A percentile compares a stretch with the other conserved stretches of the same genome.
phyloP scores from a whole-genome alignment of 2,329 filamentous ascomycete genomes.

The Talaromyces sp. region DNA sequence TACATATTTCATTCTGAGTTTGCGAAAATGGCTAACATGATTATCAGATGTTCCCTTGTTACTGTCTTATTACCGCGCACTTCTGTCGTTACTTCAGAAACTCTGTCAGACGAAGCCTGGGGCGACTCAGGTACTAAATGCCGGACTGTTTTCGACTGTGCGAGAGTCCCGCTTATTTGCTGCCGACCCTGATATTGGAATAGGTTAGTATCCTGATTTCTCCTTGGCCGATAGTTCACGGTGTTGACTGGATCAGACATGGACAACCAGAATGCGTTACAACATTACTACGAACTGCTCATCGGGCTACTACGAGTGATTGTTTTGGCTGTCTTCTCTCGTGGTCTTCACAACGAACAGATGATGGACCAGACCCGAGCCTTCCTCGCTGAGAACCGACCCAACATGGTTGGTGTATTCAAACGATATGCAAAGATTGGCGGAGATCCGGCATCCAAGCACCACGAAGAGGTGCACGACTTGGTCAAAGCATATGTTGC shows the following conservation, averaged over 20 bases:
- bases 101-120: constrained; percentile 80
- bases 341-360: constrained; percentile 73
- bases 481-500: constrained; percentile 81
- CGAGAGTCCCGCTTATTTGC: constrained; percentile 79
- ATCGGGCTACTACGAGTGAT: constrained; percentile 76
- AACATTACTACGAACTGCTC: constrained; percentile 78
- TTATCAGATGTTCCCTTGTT: constrained; percentile 48
- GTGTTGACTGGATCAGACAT: constrained; percentile 44
- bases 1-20: neutral
- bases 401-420: constrained; percentile 80
- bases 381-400: constrained; percentile 78
- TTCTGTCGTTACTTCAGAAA: constrained; percentile 75
- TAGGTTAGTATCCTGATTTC: constrained; percentile 43
- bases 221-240: constrained; percentile 11
- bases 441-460: constrained; percentile 36
- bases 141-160: constrained; percentile 77
- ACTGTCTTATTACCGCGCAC: constrained; percentile 63
- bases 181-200: constrained; percentile 86
- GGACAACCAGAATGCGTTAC: constrained; percentile 63
- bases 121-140: constrained; percentile 79
- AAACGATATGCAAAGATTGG: constrained; percentile 83
- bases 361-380: constrained; percentile 66
- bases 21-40: constrained; percentile 1
- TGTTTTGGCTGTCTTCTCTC: constrained; percentile 71
- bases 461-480: constrained; percentile 63